Conservation (phyloP, 345 rosid genomes). For the Lagerstroemia speciosa region DNA sequence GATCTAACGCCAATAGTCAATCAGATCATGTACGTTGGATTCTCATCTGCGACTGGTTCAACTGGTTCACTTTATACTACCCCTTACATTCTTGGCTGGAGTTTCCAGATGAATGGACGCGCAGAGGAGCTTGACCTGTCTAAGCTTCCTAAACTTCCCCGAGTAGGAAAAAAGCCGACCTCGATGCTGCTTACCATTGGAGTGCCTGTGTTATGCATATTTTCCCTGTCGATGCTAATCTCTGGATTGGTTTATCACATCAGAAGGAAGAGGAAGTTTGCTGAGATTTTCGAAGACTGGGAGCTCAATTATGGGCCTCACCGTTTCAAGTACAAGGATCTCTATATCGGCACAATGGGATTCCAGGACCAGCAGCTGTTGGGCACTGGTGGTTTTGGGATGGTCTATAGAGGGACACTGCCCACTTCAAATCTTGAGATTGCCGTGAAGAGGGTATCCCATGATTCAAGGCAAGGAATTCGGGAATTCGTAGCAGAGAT, state of each 20-base stretch:
- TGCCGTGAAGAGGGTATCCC: slow-evolving; percentile 64
- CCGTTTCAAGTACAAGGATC: slow-evolving; percentile 50
- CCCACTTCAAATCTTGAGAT: slow-evolving; percentile 33
- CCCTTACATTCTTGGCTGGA: slow-evolving; percentile 64
- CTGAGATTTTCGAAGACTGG: slow-evolving; percentile 75
- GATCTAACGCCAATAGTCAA: slow-evolving; percentile 34
- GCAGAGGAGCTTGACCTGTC: slow-evolving; percentile 36
- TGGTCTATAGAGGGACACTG: slow-evolving; percentile 49
- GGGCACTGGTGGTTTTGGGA: slow-evolving; percentile 62
- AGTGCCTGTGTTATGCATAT: slow-evolving; percentile 29
- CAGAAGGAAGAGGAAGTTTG: slow-evolving; percentile 37
- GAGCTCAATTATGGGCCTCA: slow-evolving; percentile 46
- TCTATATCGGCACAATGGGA: slow-evolving; percentile 53
- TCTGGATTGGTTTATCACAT: slow-evolving; percentile 14
- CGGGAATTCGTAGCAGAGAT: slow-evolving; percentile 44
- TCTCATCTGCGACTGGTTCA: slow-evolving; percentile 60
- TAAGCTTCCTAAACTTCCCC: slow-evolving; percentile 57
- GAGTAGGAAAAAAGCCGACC: slow-evolving; percentile 17
- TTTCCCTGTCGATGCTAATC: slow-evolving; percentile 13
- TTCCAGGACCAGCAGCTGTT: slow-evolving; percentile 46
- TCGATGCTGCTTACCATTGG: slow-evolving; percentile 34
- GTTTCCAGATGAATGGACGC: slow-evolving; percentile 34
- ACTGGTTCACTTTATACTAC: slow-evolving; percentile 8
- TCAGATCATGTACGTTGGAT: slow-evolving; percentile 51
- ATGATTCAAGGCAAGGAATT: slow-evolving; percentile 18